Evolutionary conservation across 2,329 filamentous ascomycete genomes (phyloP).

Genomic region (Fusarium floridanum): DNA sequence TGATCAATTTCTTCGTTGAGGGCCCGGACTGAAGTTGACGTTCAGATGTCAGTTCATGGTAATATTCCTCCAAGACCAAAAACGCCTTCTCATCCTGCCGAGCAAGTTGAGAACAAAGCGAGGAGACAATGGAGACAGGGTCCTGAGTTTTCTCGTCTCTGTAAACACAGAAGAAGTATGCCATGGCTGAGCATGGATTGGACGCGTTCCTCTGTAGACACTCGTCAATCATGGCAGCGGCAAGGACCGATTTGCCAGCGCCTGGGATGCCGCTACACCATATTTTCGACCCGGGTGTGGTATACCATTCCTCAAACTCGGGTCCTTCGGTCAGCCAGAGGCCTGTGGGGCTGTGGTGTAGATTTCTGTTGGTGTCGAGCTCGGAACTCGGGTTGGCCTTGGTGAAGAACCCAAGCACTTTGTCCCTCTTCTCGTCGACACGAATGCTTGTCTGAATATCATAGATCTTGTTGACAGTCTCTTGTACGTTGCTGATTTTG

Average conservation of each 20-base stretch:
- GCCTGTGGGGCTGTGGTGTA: constrained; percentile 5
- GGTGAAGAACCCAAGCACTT: constrained; percentile 1
- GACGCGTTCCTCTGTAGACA: neutral
- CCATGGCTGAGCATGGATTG: neutral
- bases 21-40: neutral
- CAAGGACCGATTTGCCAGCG: constrained; percentile 19
- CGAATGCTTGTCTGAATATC: constrained; percentile 4
- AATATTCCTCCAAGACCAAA: neutral
- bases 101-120: constrained; percentile 8
- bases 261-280: constrained; percentile 25
- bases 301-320: constrained; percentile 5
- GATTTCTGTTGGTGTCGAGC: neutral
- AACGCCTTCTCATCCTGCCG: neutral
- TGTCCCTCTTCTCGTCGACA: neutral
- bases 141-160: neutral
- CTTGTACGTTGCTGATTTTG: neutral
- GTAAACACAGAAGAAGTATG: constrained; percentile 18
- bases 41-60: neutral
- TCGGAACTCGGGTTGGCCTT: neutral
- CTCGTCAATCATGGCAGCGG: constrained; percentile 1
- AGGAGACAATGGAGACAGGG: neutral
- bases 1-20: neutral
- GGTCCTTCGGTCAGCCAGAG: constrained; percentile 1
- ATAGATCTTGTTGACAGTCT: neutral
- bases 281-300: neutral